Conservation (phyloP, 805 yeast genomes). For the Pichia cabralensis region DNA sequence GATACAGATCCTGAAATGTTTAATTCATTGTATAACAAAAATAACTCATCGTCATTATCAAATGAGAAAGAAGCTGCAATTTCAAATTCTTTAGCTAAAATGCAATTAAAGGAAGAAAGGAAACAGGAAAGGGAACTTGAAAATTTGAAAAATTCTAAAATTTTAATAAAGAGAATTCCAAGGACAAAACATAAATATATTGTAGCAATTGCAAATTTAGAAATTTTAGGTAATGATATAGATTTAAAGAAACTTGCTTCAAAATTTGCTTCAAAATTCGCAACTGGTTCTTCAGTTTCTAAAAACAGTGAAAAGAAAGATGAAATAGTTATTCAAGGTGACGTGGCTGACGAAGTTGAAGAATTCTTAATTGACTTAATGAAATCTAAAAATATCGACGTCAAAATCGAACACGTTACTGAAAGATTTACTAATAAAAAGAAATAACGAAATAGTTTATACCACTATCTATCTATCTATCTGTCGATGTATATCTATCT, state of each 20-base stretch:
- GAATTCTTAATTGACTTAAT: conserved; percentile 59
- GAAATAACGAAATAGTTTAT: too few relatives aligned
- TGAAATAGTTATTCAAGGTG: conserved; percentile 89
- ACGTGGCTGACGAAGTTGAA: conserved; percentile 86
- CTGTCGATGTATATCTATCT: too few relatives aligned
- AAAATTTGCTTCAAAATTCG: conserved; percentile 87
- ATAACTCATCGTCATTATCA: conserved; percentile 47
- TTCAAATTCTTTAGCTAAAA: conserved; percentile 70
- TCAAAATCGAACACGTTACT: conserved; percentile 82
- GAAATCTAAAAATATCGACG: conserved; percentile 75
- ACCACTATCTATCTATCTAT: too few relatives aligned
- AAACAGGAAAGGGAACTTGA: conserved; percentile 78
- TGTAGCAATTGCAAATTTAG: conserved; percentile 78
- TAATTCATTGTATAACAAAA: conserved; percentile 49
- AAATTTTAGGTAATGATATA: conserved; percentile 59
- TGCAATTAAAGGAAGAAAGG: conserved; percentile 78
- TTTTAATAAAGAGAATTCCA: conserved; percentile 75
- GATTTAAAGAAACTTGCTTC: conserved; percentile 88
- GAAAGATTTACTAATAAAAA: conserved; percentile 70
- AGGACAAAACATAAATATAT: conserved; percentile 84
- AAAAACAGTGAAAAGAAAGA: conserved; percentile 88
- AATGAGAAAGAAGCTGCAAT: conserved; percentile 75
- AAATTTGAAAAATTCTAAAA: conserved; percentile 70
- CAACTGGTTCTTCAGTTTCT: conserved; percentile 90
- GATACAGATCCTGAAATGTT: conserved; percentile 48